These are phyloP conservation scores for Ramaria sp. DNA, from an alignment of 768 basidiomycete genomes.

Conservation along the genomic window DNA sequence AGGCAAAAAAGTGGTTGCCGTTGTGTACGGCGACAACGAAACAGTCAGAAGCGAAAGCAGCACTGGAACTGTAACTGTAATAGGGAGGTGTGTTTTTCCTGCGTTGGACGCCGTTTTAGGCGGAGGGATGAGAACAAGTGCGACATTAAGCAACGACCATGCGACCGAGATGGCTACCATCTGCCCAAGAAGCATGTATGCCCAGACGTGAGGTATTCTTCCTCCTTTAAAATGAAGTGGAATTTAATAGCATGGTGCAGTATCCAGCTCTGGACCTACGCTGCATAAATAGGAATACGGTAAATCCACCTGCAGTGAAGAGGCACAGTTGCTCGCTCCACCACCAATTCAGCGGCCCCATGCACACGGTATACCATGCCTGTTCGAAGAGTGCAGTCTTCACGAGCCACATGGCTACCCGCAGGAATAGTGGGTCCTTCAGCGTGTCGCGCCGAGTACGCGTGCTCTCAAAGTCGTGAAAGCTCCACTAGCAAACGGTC, in stretches of 20 bases:
- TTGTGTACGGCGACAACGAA: slow-evolving; percentile 31
- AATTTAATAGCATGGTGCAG: slow-evolving; percentile 8
- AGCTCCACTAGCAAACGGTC: slow-evolving; percentile 39
- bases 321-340: slow-evolving; percentile 57
- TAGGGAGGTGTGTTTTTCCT: slow-evolving; percentile 12
- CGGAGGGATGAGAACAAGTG: slow-evolving; percentile 29
- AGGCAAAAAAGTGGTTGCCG: slow-evolving; percentile 36
- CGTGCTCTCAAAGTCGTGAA: slow-evolving; percentile 28
- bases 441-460: neutral
- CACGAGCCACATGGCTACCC: slow-evolving; percentile 42
- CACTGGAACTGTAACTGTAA: slow-evolving; percentile 30
- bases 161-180: slow-evolving; percentile 61
- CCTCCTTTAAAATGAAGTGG: slow-evolving; percentile 21
- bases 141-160: slow-evolving; percentile 49
- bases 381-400: slow-evolving; percentile 50
- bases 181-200: slow-evolving; percentile 65
- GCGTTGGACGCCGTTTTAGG: slow-evolving; percentile 4
- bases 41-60: slow-evolving; percentile 35
- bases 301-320: slow-evolving; percentile 48
- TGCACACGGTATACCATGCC: slow-evolving; percentile 38
- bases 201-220: slow-evolving; percentile 42
- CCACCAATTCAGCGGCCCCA: slow-evolving; percentile 48
- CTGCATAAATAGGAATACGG: slow-evolving; percentile 37
- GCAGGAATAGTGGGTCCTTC: slow-evolving; percentile 14
- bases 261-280: slow-evolving; percentile 25